These are phyloP conservation scores for Neonectria coccinea DNA, from an alignment of 2,329 filamentous ascomycete genomes.

Conservation along the genomic window DNA sequence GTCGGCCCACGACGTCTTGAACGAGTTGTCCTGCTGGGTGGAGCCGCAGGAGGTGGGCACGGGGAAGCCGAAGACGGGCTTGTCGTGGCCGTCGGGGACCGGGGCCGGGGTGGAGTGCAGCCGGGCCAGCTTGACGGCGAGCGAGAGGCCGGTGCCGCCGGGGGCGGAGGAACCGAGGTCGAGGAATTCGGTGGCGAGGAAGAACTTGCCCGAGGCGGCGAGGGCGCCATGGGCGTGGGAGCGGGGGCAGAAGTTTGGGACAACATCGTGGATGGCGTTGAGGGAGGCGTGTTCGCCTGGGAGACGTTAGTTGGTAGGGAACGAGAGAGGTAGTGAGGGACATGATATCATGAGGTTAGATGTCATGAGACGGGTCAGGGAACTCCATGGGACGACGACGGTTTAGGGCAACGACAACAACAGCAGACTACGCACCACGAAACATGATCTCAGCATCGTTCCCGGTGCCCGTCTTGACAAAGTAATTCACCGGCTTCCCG, in stretches of 20 bases:
- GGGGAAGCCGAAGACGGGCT: conserved; percentile 83
- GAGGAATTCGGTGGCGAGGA: conserved; percentile 83
- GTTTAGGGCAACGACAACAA: conserved; percentile 27
- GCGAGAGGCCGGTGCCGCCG: conserved; percentile 62
- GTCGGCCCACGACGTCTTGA: conserved; percentile 79
- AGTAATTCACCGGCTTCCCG: conserved; percentile 68
- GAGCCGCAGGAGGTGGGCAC: conserved; percentile 88
- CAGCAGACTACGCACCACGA: conserved; percentile 59
- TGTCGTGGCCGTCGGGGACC: conserved; percentile 66
- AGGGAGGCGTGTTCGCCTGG: conserved; percentile 85
- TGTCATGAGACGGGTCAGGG: conserved; percentile 4
- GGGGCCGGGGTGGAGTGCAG: conserved; percentile 83
- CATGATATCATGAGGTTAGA: conserved; percentile 9
- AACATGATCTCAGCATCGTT: conserved; percentile 76
- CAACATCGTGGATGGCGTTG: conserved; percentile 79
- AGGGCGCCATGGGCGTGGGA: conserved; percentile 78
- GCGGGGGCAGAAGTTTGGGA: conserved; percentile 80
- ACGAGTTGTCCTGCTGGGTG: conserved; percentile 84
- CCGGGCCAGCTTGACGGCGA: conserved; percentile 82
- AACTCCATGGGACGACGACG: conserved; percentile 20
- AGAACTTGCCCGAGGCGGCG: conserved; percentile 61
- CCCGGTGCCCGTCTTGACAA: conserved; percentile 78
- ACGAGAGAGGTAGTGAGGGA: background rate
- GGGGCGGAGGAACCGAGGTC: conserved; percentile 65
- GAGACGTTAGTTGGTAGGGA: background rate